Percentiles rank a stretch among this genome's conserved stretches.
These are phyloP conservation scores for Haplographium delicatum DNA, from an alignment of 495 filamentous ascomycete species.

Conservation along the genomic window DNA sequence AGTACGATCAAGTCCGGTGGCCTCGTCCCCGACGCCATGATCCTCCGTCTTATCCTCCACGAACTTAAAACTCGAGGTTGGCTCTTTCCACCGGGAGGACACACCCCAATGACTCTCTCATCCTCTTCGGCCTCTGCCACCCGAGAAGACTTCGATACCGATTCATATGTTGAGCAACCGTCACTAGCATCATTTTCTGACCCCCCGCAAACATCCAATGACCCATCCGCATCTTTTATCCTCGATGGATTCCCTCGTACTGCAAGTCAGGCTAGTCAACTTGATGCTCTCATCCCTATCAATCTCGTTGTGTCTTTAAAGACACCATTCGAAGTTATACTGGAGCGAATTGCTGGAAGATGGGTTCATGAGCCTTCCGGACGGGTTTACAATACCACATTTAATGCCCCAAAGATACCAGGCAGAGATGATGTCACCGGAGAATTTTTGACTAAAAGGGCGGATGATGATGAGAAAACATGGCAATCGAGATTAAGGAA, in stretches of 20 bases:
- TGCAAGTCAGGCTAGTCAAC: slow-evolving; percentile 64
- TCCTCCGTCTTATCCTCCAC: slow-evolving; percentile 84
- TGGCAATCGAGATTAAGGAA: slow-evolving; percentile 73
- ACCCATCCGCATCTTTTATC: slow-evolving; percentile 80
- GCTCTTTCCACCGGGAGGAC: slow-evolving; percentile 52
- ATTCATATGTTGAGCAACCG: slow-evolving; percentile 23
- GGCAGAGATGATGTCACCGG: slow-evolving; percentile 91
- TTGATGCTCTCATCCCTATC: slow-evolving; percentile 79
- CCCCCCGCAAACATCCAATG: slow-evolving; percentile 48
- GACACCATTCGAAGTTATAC: slow-evolving; percentile 70
- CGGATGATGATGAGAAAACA: slow-evolving; percentile 81
- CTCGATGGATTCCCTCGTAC: slow-evolving; percentile 96
- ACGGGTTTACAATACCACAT: slow-evolving; percentile 88
- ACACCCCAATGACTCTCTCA: slow-evolving; percentile 69
- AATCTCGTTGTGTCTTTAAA: slow-evolving; percentile 76
- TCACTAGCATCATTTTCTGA: slow-evolving; percentile 11
- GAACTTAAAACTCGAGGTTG: slow-evolving; percentile 81
- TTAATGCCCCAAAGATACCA: slow-evolving; percentile 74
- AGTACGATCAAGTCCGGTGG: slow-evolving; percentile 75
- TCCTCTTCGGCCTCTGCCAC: slow-evolving; percentile 32
- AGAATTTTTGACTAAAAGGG: slow-evolving; percentile 72
- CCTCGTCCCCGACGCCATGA: slow-evolving; percentile 83
- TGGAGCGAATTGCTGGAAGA: slow-evolving; percentile 81
- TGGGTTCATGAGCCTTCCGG: slow-evolving; percentile 94
- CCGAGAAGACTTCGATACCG: slow-evolving; percentile 22